A percentile compares a stretch with the other conserved stretches of the same genome.
phyloP scores from a whole-genome alignment of 2,329 filamentous ascomycete genomes.

The Pseudocercospora cruenta region DNA sequence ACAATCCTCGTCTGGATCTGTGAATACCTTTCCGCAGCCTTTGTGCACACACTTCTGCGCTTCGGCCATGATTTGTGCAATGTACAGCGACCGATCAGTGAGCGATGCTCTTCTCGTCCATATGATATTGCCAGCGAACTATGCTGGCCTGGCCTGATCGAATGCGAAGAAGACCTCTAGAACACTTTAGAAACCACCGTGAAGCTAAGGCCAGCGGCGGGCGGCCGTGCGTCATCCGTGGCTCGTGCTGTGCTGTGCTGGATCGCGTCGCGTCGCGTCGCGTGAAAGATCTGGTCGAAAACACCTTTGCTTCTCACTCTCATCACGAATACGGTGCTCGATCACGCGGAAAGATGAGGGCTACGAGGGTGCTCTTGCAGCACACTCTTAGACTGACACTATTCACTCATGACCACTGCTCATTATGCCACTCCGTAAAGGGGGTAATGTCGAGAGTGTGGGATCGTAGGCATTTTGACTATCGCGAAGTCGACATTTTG shows the following conservation, averaged over 20 bases:
- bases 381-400: constrained; percentile 59
- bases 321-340: not conserved
- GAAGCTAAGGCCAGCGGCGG: not conserved
- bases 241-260: not conserved
- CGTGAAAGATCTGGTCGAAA: not conserved
- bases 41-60: constrained; percentile 91
- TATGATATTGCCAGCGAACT: not conserved
- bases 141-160: not conserved
- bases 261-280: not conserved
- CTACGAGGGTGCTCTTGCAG: constrained; percentile 23
- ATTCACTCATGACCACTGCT: constrained; percentile 73
- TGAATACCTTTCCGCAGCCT: constrained; percentile 87
- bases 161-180: not conserved
- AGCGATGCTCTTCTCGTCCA: not conserved
- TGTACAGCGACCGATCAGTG: not conserved
- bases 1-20: constrained; percentile 80
- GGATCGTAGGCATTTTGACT: constrained; percentile 68
- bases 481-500: constrained; percentile 71
- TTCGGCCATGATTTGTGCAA: constrained; percentile 52
- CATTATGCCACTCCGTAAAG: constrained; percentile 71
- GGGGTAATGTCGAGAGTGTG: constrained; percentile 69
- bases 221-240: not conserved
- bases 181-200: not conserved
- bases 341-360: constrained; percentile 9
- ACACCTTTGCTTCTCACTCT: not conserved